Base-by-base conservation (phyloP, 495 filamentous ascomycete genomes). In the Bacidia rubella region DNA sequence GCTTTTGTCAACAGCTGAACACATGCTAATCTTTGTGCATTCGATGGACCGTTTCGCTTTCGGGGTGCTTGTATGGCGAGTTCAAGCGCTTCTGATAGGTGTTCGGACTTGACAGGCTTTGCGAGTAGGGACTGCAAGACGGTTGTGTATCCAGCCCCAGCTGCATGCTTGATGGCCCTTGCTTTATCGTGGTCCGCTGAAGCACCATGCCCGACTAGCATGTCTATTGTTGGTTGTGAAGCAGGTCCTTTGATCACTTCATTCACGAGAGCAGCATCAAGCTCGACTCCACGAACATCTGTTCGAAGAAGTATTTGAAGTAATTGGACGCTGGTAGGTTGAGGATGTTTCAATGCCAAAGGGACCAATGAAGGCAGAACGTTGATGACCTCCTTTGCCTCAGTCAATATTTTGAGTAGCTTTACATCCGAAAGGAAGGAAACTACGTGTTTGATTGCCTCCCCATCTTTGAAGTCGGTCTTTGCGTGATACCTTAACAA, bases 201-300 rank as follows among this genome's bases (percentile, higher is more conserved):
- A 4, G 56, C 56, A 24, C 42, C 25, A 26, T 58, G 23, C 32
- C 48, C 19, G 24, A 58, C 22, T 19, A 58, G 21, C 7, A 58
- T 22, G 11, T 54, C 56, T 19, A 58, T 51, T 17, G 56, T 58
- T 15, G 38, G 45, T 19, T 58, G 52, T 21, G 39, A 42, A 5
- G 20, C 1, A n/a, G 42, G 27, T 10, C 52, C 51, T 11, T 58
- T 40, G 9, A 24, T 21, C 19, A 58, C 56, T 29, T 51, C 56
- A 9, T 38, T 48, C 26, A 58, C 32, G 1, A 58, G 56, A 17
- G 56, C 56, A 21, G 29, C n/a, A 54, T 58, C 38, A 23, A 54
- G 19, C 12, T 58, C 21, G n/a, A 25, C 15, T 22, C 35, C 56
- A 2, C 19, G 24, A 19, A 40, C 46, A 35, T 52, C 20, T 2